phyloP scores from a whole-genome alignment of 371 early-diverging fungal genomes.

The Conidiobolus incongruus region DNA sequence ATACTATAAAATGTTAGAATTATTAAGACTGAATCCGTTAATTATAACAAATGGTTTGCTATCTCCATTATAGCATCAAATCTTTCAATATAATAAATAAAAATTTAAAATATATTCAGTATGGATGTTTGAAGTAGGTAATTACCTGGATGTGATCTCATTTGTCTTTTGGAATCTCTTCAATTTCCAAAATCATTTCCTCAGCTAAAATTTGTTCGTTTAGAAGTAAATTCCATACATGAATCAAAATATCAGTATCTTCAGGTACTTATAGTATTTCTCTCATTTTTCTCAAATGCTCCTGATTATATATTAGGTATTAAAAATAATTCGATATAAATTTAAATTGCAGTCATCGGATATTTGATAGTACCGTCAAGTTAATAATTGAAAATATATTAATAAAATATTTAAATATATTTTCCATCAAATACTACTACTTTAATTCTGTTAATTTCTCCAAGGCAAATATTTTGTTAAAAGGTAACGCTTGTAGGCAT shows the following conservation, averaged over 20 bases:
- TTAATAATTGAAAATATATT: neutral
- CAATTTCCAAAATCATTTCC: slow-evolving; percentile 11
- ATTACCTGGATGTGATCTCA: slow-evolving; percentile 12
- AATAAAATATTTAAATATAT: neutral
- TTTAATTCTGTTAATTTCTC: neutral
- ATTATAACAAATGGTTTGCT: neutral
- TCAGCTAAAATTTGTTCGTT: slow-evolving; percentile 8
- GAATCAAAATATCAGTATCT: slow-evolving; percentile 9
- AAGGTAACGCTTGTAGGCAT: no score
- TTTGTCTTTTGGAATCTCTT: slow-evolving; percentile 12
- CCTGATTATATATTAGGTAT: neutral
- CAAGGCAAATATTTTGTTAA: no score
- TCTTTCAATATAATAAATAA: slow-evolving; percentile 2
- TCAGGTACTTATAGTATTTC: slow-evolving; percentile 9
- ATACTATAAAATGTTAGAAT: slow-evolving; percentile 7
- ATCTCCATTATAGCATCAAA: neutral
- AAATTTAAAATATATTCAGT: neutral
- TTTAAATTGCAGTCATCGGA: slow-evolving; percentile 3
- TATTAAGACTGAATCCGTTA: neutral
- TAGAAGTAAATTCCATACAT: slow-evolving; percentile 10
- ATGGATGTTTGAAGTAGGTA: neutral
- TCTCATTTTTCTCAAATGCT: slow-evolving; percentile 7
- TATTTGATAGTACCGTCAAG: slow-evolving; percentile 4
- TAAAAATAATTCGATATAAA: neutral
- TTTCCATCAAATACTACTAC: neutral